phyloP scores from a whole-genome alignment of 2,329 filamentous ascomycete genomes.

The Akanthomyces uredinophilus region DNA sequence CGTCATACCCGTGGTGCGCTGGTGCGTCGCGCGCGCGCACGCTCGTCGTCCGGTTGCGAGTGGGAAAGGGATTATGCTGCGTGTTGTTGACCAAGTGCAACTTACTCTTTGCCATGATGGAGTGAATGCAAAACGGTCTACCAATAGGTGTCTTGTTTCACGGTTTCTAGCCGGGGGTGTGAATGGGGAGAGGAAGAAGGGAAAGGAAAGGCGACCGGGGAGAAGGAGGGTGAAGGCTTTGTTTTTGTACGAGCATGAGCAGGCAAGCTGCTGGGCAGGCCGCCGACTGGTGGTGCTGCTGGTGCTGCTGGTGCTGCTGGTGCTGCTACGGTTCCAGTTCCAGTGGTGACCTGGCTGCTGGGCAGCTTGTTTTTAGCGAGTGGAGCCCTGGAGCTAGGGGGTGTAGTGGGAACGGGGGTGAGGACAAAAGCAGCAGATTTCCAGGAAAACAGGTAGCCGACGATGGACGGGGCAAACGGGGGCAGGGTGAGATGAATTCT shows the following conservation, averaged over 20 bases:
- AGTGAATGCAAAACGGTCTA: background rate
- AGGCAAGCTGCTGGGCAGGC: background rate
- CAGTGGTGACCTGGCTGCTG: background rate
- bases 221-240: conserved; percentile 6
- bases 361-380: conserved; percentile 5
- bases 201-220: background rate
- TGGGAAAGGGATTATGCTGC: background rate
- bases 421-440: background rate
- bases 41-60: background rate
- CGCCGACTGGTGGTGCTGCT: background rate
- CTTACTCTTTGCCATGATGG: conserved; percentile 16
- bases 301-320: no score
- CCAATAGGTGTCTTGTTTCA: conserved; percentile 1
- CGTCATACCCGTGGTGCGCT: background rate
- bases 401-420: background rate
- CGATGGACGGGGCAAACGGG: background rate
- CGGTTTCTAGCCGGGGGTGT: background rate
- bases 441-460: no score
- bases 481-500: background rate
- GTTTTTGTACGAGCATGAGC: conserved; percentile 7
- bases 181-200: background rate
- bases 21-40: background rate
- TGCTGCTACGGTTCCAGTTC: background rate
- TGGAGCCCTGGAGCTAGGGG: conserved; percentile 7
- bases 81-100: background rate